Evolutionary conservation across 371 early-diverging fungal genomes (phyloP).

Genomic region (Apophysomyces variabilis): DNA sequence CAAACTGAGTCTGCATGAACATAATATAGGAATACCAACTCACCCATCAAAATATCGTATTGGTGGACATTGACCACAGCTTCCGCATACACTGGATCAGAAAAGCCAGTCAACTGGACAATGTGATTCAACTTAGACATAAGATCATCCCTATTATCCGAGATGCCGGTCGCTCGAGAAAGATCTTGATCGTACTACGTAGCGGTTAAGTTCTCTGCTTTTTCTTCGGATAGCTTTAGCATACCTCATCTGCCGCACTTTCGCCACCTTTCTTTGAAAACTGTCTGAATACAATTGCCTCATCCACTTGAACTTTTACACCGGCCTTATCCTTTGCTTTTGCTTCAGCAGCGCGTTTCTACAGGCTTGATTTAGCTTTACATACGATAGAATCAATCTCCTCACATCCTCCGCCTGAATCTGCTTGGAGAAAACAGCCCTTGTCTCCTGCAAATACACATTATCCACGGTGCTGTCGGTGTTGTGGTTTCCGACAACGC

Average conservation of each 20-base stretch:
- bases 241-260: conserved; percentile 72
- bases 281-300: conserved; percentile 87
- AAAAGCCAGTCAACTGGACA: conserved; percentile 96
- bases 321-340: conserved; percentile 68
- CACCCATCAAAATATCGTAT: conserved; percentile 93
- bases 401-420: conserved; percentile 73
- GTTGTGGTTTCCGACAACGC: conserved; percentile 70
- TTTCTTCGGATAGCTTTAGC: not conserved
- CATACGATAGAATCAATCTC: not conserved
- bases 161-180: conserved; percentile 83
- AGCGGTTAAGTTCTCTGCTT: not conserved
- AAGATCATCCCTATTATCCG: conserved; percentile 71
- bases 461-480: conserved; percentile 60
- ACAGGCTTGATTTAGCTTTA: not conserved
- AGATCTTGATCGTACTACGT: conserved; percentile 81
- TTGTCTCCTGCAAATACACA: conserved; percentile 81
- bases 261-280: conserved; percentile 76
- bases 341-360: conserved; percentile 55
- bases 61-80: conserved; percentile 96
- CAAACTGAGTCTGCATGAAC: not conserved
- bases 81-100: conserved; percentile 99
- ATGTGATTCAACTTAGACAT: conserved; percentile 90
- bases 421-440: conserved; percentile 81
- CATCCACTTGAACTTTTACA: conserved; percentile 85
- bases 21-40: conserved; percentile 7